These are phyloP conservation scores for Apium graveolens DNA, from an alignment of 129 eudicot species.

Conservation along the genomic window DNA sequence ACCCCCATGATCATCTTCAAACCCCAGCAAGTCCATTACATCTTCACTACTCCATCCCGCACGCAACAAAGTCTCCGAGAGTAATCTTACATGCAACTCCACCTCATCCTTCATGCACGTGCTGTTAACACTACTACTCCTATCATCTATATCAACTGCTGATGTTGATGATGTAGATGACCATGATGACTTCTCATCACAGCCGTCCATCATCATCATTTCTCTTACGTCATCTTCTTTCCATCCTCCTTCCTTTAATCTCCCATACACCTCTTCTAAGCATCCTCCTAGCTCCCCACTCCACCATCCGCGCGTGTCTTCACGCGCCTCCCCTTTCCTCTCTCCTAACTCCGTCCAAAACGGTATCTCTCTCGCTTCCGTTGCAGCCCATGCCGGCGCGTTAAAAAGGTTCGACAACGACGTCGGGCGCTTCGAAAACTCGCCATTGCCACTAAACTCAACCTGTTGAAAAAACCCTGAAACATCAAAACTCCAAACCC, in stretches of 20 bases:
- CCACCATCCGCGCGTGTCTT: slow-evolving; percentile 41
- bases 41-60: slow-evolving; percentile 83
- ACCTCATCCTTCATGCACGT: slow-evolving; percentile 18
- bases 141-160: slow-evolving; percentile 17
- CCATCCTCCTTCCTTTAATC: slow-evolving; percentile 76
- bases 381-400: slow-evolving; percentile 72
- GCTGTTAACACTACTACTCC: background rate
- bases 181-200: slow-evolving; percentile 21
- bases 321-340: slow-evolving; percentile 14
- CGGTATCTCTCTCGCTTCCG: slow-evolving; percentile 53
- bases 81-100: slow-evolving; percentile 43
- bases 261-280: slow-evolving; percentile 45
- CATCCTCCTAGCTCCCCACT: slow-evolving; percentile 40
- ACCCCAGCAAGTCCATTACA: slow-evolving; percentile 77
- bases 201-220: slow-evolving; percentile 72
- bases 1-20: slow-evolving; percentile 12
- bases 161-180: slow-evolving; percentile 11
- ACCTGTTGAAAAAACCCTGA: slow-evolving; percentile 49
- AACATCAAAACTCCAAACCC: slow-evolving; percentile 53
- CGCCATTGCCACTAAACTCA: slow-evolving; percentile 29
- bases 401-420: slow-evolving; percentile 19
- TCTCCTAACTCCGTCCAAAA: slow-evolving; percentile 69
- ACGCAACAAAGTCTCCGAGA: slow-evolving; percentile 48
- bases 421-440: slow-evolving; percentile 17
- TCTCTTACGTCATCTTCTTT: slow-evolving; percentile 69